Evolutionary conservation across 805 yeast genomes (phyloP), one percentile per base, ranked within the genome.

Genomic region (Kazachstania martiniae): DNA sequence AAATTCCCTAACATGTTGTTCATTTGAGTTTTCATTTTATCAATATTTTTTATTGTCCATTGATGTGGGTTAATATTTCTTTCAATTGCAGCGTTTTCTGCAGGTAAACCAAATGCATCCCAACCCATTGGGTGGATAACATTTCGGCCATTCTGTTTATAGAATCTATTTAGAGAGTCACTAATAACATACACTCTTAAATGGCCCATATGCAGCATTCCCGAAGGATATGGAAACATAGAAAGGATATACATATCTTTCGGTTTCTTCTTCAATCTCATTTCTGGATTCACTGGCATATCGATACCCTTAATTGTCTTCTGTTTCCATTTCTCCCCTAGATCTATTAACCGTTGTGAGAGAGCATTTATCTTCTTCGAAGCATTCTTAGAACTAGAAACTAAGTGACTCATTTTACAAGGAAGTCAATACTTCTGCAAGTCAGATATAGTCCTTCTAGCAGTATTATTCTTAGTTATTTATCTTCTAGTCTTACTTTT

Each of bases 81-180:
- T 53, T 87, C 95, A 19, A 85, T 77, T 0, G 98, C 98, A 0
- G 98, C 98, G 55, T 91, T 91, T 53, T 91, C 98, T 1, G 98
- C 98, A 0, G 98, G 98, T 18, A 91, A 63, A 1, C 98, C 98
- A 65, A 91, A 91, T 0, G 97, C 94, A 63, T 91, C 98, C 96
- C 96, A 91, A 0, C 98, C 98, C 94, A 91, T 87, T 0, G 97
- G 96, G 51, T 91, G 95, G 2, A 89, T 65, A 10, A 89, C 95
- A 24, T 75, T 61, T 43, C 66, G 70, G 1, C 95, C 95, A 31
- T 69, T 71, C 58, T 83, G 68, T 41, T 91, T 64, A 42, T 83
- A 71, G 54, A 71, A 89, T 42, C 97, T 63, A 1, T 94, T 70
- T 25, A 91, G 51, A 2, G 76, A 79, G 55, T 91, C 98, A 44